A percentile compares a stretch with the other conserved stretches of the same genome.
These are phyloP conservation scores for Lentinula guzmanii DNA, from an alignment of 768 basidiomycete species.

Conservation along the genomic window DNA sequence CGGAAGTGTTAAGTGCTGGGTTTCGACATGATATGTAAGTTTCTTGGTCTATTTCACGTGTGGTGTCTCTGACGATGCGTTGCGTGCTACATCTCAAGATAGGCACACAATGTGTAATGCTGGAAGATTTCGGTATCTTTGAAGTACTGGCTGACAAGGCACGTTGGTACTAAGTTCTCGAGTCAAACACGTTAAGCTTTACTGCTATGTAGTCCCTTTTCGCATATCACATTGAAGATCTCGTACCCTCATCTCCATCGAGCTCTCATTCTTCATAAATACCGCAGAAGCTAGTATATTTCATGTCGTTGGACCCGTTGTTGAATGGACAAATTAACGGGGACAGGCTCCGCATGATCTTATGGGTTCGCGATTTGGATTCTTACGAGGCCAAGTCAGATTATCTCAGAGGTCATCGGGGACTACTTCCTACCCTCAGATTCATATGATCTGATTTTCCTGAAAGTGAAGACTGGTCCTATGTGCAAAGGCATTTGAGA, in stretches of 20 bases:
- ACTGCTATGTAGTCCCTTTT: conserved; percentile 58
- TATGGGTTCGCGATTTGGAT: conserved; percentile 56
- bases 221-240: conserved; percentile 92
- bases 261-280: conserved; percentile 61
- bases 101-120: conserved; percentile 93
- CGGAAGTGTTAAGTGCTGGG: conserved; percentile 97
- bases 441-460: conserved; percentile 84
- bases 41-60: not conserved
- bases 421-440: conserved; percentile 94
- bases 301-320: conserved; percentile 96
- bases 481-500: conserved; percentile 92
- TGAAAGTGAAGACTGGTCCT: conserved; percentile 92
- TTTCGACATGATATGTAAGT: conserved; percentile 76
- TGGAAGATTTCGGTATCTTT: conserved; percentile 96
- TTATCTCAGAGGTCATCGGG: conserved; percentile 92
- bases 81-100: conserved; percentile 90
- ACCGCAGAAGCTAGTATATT: conserved; percentile 94
- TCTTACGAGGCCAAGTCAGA: conserved; percentile 77
- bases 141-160: conserved; percentile 92
- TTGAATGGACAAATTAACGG: conserved; percentile 79
- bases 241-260: conserved; percentile 82
- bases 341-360: conserved; percentile 65
- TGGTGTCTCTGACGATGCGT: conserved; percentile 47
- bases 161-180: not conserved
- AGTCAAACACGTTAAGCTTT: too few species aligned